Conservation (phyloP, 2,329 filamentous ascomycete genomes). For the Botrytis cinerea region DNA sequence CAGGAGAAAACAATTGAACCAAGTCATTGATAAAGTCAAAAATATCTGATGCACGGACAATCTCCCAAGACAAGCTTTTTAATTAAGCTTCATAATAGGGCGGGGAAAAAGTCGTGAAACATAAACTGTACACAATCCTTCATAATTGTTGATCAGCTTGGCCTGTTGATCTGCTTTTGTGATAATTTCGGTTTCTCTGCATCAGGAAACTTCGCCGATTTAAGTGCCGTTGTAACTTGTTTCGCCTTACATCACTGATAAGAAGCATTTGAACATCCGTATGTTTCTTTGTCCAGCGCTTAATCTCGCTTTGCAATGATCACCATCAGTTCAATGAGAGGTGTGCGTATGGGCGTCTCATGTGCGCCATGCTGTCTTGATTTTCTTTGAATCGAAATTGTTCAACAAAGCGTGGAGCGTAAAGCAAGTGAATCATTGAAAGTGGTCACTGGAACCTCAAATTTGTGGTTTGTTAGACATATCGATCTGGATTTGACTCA, state of each 20-base stretch:
- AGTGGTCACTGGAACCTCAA: not conserved
- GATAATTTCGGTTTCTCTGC: not conserved
- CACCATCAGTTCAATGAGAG: not conserved
- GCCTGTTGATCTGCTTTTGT: not conserved
- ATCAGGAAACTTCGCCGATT: not conserved
- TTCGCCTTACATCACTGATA: not conserved
- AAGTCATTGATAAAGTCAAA: not conserved
- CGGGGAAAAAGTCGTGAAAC: not conserved
- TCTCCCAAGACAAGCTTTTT: not conserved
- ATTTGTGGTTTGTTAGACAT: not conserved
- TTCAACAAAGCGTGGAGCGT: not conserved
- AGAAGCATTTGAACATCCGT: not conserved
- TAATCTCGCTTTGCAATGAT: not conserved
- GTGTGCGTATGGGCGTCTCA: not conserved
- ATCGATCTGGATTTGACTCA: not conserved
- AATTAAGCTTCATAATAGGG: slow-evolving; percentile 1
- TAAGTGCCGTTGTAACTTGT: not conserved
- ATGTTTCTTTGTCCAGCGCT: not conserved
- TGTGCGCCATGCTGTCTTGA: not conserved
- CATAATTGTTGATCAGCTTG: not conserved
- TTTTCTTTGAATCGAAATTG: not conserved
- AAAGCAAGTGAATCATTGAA: not conserved
- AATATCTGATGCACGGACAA: not conserved
- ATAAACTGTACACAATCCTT: slow-evolving; percentile 1
- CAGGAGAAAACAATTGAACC: not conserved